These are phyloP conservation scores for Poronia punctata DNA, from an alignment of 495 filamentous ascomycete genomes.

Conservation along the genomic window DNA sequence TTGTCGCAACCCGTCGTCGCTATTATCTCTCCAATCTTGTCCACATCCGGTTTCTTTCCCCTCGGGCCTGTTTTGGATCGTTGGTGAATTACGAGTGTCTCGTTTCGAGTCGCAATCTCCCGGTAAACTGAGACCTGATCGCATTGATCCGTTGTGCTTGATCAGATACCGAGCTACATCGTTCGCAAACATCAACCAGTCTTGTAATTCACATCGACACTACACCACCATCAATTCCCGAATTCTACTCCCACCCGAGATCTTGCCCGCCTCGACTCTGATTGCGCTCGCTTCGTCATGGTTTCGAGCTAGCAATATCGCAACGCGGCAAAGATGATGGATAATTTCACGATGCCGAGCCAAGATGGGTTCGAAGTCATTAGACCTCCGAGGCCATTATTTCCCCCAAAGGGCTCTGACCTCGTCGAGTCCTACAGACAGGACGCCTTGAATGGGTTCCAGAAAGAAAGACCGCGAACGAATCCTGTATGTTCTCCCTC, in stretches of 20 bases:
- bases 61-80: too few species aligned
- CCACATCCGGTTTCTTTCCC: too few species aligned
- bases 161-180: too few species aligned
- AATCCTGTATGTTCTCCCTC: slow-evolving; percentile 37
- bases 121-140: too few species aligned
- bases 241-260: not conserved
- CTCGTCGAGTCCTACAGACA: slow-evolving; percentile 43
- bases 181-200: too few species aligned
- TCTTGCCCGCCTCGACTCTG: not conserved
- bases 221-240: too few species aligned
- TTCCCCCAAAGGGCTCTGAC: slow-evolving; percentile 25
- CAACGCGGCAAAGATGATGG: slow-evolving; percentile 21
- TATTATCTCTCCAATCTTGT: too few species aligned
- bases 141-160: too few species aligned
- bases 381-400: slow-evolving; percentile 12
- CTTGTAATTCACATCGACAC: too few species aligned
- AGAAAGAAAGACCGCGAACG: slow-evolving; percentile 35
- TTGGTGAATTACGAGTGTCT: too few species aligned
- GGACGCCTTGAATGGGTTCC: slow-evolving; percentile 37
- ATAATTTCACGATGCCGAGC: slow-evolving; percentile 16
- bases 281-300: slow-evolving; percentile 8
- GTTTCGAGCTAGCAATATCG: slow-evolving; percentile 10
- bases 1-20: slow-evolving; percentile 1
- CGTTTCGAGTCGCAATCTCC: too few species aligned
- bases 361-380: slow-evolving; percentile 18